Evolutionary conservation across 164 flowering plant genomes (phyloP).

Genomic region (Vitis rupestris): DNA sequence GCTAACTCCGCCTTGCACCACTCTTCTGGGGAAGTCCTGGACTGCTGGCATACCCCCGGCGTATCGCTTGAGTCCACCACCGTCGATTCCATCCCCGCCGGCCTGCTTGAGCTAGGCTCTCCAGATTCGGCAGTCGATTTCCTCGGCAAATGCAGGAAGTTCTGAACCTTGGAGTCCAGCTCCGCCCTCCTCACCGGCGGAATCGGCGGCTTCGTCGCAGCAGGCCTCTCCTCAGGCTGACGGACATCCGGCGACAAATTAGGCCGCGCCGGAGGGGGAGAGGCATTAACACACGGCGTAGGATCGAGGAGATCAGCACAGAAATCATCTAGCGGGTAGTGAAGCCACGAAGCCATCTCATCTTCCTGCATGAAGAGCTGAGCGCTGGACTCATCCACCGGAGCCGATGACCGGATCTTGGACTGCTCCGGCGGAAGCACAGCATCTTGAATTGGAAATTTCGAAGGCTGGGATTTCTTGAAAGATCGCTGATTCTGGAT

Average conservation of each 20-base stretch:
- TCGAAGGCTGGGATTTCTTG: constrained; percentile 23
- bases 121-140: constrained; percentile 30
- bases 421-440: constrained; percentile 13
- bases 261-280: constrained; percentile 3
- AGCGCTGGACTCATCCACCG: not conserved
- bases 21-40: constrained; percentile 26
- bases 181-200: constrained; percentile 29
- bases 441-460: constrained; percentile 16
- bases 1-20: constrained; percentile 9
- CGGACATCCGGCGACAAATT: not conserved
- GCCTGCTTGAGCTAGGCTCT: not conserved
- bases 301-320: constrained; percentile 46
- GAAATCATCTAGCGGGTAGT: constrained; percentile 60
- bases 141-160: constrained; percentile 47
- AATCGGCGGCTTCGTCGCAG: constrained; percentile 34
- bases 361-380: constrained; percentile 83
- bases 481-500: constrained; percentile 47
- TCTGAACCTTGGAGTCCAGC: constrained; percentile 18
- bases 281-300: not conserved
- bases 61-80: constrained; percentile 61
- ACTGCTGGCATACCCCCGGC: constrained; percentile 24
- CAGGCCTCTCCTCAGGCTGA: not conserved
- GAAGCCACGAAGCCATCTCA: constrained; percentile 93
- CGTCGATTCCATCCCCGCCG: constrained; percentile 36
- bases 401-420: constrained; percentile 16